A percentile compares a stretch with the other conserved stretches of the same genome.
These are phyloP conservation scores for Trypanosomatidae sp. DNA, from an alignment of 208 protist genomes.

Conservation along the genomic window DNA sequence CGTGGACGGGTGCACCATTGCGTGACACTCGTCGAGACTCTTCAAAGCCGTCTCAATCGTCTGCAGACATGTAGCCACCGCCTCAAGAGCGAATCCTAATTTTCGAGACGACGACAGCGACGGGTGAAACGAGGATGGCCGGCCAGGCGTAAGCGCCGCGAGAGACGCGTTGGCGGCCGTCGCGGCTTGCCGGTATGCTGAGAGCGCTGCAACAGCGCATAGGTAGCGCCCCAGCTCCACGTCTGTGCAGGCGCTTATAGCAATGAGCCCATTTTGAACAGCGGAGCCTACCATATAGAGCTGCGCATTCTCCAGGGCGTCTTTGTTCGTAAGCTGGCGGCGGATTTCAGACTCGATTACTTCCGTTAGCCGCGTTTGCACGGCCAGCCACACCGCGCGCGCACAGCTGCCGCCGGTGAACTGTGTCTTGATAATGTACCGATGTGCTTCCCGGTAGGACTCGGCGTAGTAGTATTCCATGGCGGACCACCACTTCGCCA, in stretches of 20 bases:
- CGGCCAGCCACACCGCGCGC: conserved; percentile 64
- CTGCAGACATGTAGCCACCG: conserved; percentile 33
- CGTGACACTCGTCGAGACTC: conserved; percentile 37
- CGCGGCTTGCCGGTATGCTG: conserved; percentile 48
- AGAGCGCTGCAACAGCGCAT: conserved; percentile 49
- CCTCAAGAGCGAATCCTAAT: not conserved
- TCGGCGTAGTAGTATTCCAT: conserved; percentile 50
- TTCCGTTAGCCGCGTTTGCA: conserved; percentile 53
- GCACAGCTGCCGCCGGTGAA: conserved; percentile 35
- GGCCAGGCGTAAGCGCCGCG: not conserved
- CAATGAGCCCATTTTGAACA: conserved; percentile 64
- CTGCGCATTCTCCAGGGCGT: conserved; percentile 35
- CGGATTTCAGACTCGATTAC: conserved; percentile 51
- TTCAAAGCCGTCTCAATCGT: conserved; percentile 47
- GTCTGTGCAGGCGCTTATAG: conserved; percentile 40
- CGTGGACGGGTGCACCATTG: conserved; percentile 47
- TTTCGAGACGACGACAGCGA: conserved; percentile 6
- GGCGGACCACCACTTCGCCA: conserved; percentile 54
- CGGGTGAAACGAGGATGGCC: not conserved
- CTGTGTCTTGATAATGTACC: conserved; percentile 41
- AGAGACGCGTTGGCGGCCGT: conserved; percentile 16
- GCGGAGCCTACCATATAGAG: conserved; percentile 63
- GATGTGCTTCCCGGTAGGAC: conserved; percentile 42
- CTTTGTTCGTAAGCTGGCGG: conserved; percentile 26
- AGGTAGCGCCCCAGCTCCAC: conserved; percentile 51